Base-by-base conservation (phyloP, 768 basidiomycete species). In the Lactarius vividus region DNA sequence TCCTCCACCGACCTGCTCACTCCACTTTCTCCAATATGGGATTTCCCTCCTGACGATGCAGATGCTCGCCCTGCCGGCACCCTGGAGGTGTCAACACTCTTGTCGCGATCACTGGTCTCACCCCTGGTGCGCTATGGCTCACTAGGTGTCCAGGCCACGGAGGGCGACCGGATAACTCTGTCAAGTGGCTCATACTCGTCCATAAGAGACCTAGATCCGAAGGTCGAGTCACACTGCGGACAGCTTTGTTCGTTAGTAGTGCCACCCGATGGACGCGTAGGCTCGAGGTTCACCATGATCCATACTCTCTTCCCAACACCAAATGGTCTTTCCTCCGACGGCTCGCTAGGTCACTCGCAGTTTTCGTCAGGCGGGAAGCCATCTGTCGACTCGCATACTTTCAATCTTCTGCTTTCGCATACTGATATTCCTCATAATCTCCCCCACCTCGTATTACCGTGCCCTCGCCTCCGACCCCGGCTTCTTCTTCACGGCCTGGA, bases 51-150 rank as follows among this genome's bases (percentile, higher is more conserved):
- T 18, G 61, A 67, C 4, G 61, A 59, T 49, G 15, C 42, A 18
- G 66, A 63, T 37, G 5, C 66, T 20, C 61, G 62, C 31, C 40
- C 61, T 28, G 7, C 57, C 2, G 52, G 67, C 60, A 61, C 61
- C 49, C 60, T 53, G 29, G 64, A 66, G 59, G 65, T 49, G 35
- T 69, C 67, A 61, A 58, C 60, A 0, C 56, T 55, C 35, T 23
- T 61, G 64, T 68, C 65, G 40, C 65, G 67, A 46, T 49, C 67
- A 31, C 35, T 61, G 57, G 57, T 62, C 56, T 54, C 67, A 9
- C 61, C 67, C 23, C 40, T 56, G 28, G 3, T 56, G 52, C 67
- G 46, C 26, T 49, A 35, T 31, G 31, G 31, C n/a, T 42, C 60
- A 29, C 20, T 52, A 23, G 49, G 52, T 10, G 18, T 42, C 23